phyloP scores from a whole-genome alignment of 768 basidiomycete genomes.

The Tephrocybe sp. region DNA sequence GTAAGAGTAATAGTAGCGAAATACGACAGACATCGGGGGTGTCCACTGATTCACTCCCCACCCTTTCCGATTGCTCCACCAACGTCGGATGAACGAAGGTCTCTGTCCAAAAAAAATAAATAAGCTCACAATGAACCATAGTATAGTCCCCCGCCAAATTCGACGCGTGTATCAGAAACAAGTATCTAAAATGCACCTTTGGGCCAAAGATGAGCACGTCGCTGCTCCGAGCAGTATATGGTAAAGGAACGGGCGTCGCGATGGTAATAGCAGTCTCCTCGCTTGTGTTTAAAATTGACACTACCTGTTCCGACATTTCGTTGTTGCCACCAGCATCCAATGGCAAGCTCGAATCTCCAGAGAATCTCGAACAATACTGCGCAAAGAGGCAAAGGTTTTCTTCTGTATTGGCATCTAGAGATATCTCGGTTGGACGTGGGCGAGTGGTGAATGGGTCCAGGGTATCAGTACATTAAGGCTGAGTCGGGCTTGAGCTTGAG shows the following conservation, averaged over 20 bases:
- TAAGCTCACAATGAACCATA: background rate
- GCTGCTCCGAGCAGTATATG: slow-evolving; percentile 27
- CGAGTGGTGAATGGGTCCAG: too few relatives aligned
- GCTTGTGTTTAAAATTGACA: too few relatives aligned
- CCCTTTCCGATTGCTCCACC: slow-evolving; percentile 15
- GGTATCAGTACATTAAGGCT: too few relatives aligned
- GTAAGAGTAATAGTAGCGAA: too few relatives aligned
- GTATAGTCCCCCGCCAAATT: too few relatives aligned
- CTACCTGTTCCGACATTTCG: too few relatives aligned
- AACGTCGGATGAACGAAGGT: slow-evolving; percentile 6
- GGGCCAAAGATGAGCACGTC: slow-evolving; percentile 24
- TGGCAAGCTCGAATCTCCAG: too few relatives aligned
- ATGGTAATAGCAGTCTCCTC: slow-evolving; percentile 17
- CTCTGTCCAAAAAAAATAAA: slow-evolving; percentile 4
- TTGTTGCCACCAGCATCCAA: background rate
- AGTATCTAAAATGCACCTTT: slow-evolving; percentile 12
- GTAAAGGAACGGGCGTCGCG: slow-evolving; percentile 29
- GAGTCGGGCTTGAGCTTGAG: too few relatives aligned
- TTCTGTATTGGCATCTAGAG: slow-evolving; percentile 1
- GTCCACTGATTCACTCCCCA: background rate
- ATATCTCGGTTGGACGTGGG: background rate
- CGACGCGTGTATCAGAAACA: background rate
- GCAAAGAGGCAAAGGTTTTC: slow-evolving; percentile 2
- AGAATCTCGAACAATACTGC: background rate
- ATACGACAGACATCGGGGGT: background rate